These are phyloP conservation scores for Penicillium ochrochloron DNA, from an alignment of 495 filamentous ascomycete genomes.

Conservation along the genomic window DNA sequence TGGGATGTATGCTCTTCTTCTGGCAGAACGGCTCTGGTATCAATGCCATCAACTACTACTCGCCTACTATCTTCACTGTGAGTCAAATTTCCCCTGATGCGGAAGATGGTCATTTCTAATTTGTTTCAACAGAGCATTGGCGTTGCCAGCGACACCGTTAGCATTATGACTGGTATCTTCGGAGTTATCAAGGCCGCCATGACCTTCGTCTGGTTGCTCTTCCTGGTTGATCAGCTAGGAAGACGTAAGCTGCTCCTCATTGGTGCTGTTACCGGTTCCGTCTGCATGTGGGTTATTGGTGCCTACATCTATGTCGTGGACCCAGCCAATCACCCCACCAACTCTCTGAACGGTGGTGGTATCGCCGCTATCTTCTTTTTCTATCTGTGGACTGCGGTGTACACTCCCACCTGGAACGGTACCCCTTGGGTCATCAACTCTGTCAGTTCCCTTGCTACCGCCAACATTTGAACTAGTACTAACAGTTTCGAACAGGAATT, in stretches of 20 bases:
- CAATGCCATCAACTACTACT: conserved; percentile 72
- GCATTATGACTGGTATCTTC: conserved; percentile 56
- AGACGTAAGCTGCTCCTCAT: conserved; percentile 69
- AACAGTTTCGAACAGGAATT: conserved; percentile 50
- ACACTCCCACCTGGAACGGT: conserved; percentile 75
- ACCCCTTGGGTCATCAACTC: conserved; percentile 68
- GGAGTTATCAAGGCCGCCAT: conserved; percentile 58
- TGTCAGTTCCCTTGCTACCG: conserved; percentile 19
- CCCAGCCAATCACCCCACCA: conserved; percentile 46
- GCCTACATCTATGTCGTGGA: conserved; percentile 64
- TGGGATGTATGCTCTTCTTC: conserved; percentile 69
- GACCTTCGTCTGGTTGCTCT: conserved; percentile 67
- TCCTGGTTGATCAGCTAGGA: conserved; percentile 72
- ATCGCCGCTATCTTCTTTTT: conserved; percentile 77
- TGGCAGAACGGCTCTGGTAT: conserved; percentile 71
- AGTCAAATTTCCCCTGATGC: background rate
- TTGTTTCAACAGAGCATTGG: conserved; percentile 47
- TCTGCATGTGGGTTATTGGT: conserved; percentile 78
- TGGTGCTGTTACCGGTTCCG: conserved; percentile 68
- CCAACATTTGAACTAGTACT: background rate
- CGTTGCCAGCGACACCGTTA: conserved; percentile 43
- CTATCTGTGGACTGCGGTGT: conserved; percentile 77
- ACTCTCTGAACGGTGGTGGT: conserved; percentile 55
- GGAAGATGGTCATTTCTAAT: background rate
- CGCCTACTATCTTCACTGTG: conserved; percentile 60